phyloP scores from a whole-genome alignment of 768 basidiomycete genomes.

The Boletus bicolor region DNA sequence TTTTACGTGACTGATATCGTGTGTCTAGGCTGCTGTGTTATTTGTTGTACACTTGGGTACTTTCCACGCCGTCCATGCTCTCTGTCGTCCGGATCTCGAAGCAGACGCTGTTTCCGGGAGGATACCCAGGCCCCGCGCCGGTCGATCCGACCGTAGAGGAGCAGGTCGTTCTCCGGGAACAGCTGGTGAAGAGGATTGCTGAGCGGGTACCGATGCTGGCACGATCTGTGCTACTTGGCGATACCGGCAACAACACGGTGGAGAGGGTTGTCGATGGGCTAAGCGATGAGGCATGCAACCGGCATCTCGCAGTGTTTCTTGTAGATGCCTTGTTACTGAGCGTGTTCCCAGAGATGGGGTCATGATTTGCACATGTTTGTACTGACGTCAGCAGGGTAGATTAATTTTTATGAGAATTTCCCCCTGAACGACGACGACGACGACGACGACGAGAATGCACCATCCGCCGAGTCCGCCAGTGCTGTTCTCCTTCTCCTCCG shows the following conservation, averaged over 20 bases:
- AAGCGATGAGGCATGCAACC: slow-evolving; percentile 65
- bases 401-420: not conserved
- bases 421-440: slow-evolving; percentile 20
- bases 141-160: slow-evolving; percentile 77
- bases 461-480: slow-evolving; percentile 64
- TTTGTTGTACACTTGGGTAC: slow-evolving; percentile 53
- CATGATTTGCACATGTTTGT: slow-evolving; percentile 26
- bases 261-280: slow-evolving; percentile 59
- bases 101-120: slow-evolving; percentile 80
- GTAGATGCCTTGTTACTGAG: slow-evolving; percentile 69
- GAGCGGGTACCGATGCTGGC: slow-evolving; percentile 37
- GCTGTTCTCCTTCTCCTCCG: slow-evolving; percentile 64
- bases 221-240: slow-evolving; percentile 39
- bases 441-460: slow-evolving; percentile 34
- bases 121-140: slow-evolving; percentile 75
- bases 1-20: slow-evolving; percentile 7
- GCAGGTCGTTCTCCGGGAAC: slow-evolving; percentile 52
- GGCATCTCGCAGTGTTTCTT: slow-evolving; percentile 70
- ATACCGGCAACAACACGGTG: slow-evolving; percentile 47
- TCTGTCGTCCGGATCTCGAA: slow-evolving; percentile 55
- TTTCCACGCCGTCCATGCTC: slow-evolving; percentile 52
- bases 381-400: slow-evolving; percentile 20
- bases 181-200: slow-evolving; percentile 38
- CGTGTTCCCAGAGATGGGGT: slow-evolving; percentile 73
- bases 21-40: slow-evolving; percentile 63